phyloP scores from a whole-genome alignment of 2,329 filamentous ascomycete genomes.

The Aspergillus novoparasiticus region DNA sequence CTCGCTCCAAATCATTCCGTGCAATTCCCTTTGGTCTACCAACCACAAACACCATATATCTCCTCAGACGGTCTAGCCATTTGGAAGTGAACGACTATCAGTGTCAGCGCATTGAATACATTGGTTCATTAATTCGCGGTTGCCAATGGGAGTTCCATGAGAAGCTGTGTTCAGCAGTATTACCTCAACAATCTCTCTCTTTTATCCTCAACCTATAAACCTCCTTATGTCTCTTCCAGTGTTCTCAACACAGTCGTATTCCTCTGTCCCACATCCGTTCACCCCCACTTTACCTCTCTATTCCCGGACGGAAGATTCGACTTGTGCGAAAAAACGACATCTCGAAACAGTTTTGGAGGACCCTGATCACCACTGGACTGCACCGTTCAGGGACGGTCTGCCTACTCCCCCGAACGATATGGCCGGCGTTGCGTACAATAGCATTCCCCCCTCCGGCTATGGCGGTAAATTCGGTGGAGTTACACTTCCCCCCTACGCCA shows the following conservation, averaged over 20 bases:
- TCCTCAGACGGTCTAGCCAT: background rate
- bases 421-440: conserved; percentile 44
- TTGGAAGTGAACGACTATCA: background rate
- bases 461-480: conserved; percentile 32
- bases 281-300: conserved; percentile 30
- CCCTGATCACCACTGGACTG: conserved; percentile 33
- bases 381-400: conserved; percentile 44
- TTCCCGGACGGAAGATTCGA: conserved; percentile 19
- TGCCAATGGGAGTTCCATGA: conserved; percentile 25
- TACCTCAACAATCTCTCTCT: conserved; percentile 15
- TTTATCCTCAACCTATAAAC: conserved; percentile 14
- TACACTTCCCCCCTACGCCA: conserved; percentile 27
- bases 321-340: conserved; percentile 16
- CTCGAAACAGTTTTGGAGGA: conserved; percentile 18
- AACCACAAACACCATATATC: background rate
- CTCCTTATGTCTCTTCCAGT: conserved; percentile 37
- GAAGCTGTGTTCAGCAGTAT: conserved; percentile 14
- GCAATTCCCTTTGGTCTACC: background rate
- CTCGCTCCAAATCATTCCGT: background rate
- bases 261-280: conserved; percentile 30
- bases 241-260: conserved; percentile 28
- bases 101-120: background rate
- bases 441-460: conserved; percentile 33
- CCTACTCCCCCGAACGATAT: conserved; percentile 47
- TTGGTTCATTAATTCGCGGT: background rate